Conservation (phyloP, 2,329 filamentous ascomycete genomes). For the Gnomoniopsis sp. region DNA sequence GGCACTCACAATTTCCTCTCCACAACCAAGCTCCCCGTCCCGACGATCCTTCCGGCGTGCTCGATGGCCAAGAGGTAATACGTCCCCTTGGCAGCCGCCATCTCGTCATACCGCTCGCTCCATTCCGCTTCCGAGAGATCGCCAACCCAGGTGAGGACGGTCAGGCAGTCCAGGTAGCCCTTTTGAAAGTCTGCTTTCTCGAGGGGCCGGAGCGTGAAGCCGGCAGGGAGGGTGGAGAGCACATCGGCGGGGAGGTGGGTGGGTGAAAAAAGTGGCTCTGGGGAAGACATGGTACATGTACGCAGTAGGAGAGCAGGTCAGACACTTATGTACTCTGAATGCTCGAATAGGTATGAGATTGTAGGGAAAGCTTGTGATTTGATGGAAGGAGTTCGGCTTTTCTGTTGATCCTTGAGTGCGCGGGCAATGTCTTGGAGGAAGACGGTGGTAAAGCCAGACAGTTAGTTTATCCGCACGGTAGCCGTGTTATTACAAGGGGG, state of each 20-base stretch:
- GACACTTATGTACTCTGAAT: too few species aligned
- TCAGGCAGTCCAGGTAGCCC: constrained; percentile 72
- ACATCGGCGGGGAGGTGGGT: constrained; percentile 64
- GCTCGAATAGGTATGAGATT: too few species aligned
- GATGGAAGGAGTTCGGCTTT: not conserved
- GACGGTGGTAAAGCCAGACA: too few species aligned
- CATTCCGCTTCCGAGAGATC: constrained; percentile 65
- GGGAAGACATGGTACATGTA: not conserved
- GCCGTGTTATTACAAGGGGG: too few species aligned
- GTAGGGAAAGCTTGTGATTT: not conserved
- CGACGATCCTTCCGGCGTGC: constrained; percentile 61
- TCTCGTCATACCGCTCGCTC: constrained; percentile 64
- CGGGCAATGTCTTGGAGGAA: too few species aligned
- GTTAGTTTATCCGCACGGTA: too few species aligned
- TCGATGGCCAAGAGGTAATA: constrained; percentile 74
- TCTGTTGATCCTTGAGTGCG: too few species aligned
- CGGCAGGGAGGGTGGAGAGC: constrained; percentile 57
- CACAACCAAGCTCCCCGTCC: constrained; percentile 71
- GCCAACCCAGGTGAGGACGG: constrained; percentile 74
- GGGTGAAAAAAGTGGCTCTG: constrained; percentile 55
- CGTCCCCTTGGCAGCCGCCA: constrained; percentile 33
- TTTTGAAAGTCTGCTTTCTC: constrained; percentile 63
- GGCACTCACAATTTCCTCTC: constrained; percentile 72
- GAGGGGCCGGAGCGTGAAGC: constrained; percentile 70
- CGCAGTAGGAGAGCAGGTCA: not conserved